Conservation (phyloP, 768 basidiomycete genomes). For the Xerocomellus intermedius region DNA sequence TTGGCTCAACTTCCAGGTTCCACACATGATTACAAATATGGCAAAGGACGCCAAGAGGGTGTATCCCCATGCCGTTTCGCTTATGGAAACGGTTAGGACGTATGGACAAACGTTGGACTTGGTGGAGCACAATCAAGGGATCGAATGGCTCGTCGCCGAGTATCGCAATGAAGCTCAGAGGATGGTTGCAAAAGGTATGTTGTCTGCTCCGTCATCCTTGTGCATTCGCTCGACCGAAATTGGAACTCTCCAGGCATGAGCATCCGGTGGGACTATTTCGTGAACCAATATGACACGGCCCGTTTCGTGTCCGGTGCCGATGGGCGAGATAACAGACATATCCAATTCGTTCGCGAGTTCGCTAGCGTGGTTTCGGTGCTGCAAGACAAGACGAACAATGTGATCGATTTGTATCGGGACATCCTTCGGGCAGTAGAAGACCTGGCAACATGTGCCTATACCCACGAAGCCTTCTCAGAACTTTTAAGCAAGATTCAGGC, state of each 20-base stretch:
- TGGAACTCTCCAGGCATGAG: conserved; percentile 68
- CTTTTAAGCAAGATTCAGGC: conserved; percentile 79
- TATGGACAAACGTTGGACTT: conserved; percentile 94
- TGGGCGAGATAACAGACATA: conserved; percentile 80
- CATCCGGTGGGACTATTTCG: conserved; percentile 95
- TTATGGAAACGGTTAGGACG: conserved; percentile 99
- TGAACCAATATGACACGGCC: conserved; percentile 87
- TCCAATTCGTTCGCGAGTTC: conserved; percentile 93
- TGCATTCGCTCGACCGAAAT: neutral
- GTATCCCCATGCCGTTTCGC: conserved; percentile 95
- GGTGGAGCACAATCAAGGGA: conserved; percentile 86
- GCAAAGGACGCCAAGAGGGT: conserved; percentile 99
- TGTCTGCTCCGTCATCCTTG: neutral
- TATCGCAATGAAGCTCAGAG: conserved; percentile 90
- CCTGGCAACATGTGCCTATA: conserved; percentile 83
- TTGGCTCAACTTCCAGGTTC: conserved; percentile 95
- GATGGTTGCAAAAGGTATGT: conserved; percentile 85
- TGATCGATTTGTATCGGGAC: conserved; percentile 89
- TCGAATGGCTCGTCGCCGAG: conserved; percentile 93
- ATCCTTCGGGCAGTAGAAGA: conserved; percentile 85
- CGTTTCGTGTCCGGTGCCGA: conserved; percentile 74
- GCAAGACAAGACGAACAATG: conserved; percentile 94
- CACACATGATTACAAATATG: conserved; percentile 92
- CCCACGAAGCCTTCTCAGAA: conserved; percentile 76
- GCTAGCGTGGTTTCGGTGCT: conserved; percentile 89